Percentiles rank a stretch among this genome's conserved stretches.
These are phyloP conservation scores for Tuber microsphaerosporum DNA, from an alignment of 495 filamentous ascomycete species.

Conservation along the genomic window DNA sequence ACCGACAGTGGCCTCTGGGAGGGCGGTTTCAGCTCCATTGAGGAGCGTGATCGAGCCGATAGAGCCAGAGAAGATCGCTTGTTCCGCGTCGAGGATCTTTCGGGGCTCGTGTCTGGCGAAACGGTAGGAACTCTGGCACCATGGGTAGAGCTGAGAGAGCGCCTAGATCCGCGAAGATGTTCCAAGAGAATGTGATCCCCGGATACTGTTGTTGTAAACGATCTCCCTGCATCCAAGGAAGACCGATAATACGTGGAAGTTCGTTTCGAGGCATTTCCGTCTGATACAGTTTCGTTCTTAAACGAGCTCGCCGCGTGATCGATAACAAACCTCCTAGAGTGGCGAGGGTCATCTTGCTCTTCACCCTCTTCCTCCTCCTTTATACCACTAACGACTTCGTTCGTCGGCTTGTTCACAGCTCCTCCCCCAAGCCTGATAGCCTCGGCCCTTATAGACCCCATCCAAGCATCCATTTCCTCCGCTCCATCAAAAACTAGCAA, in stretches of 20 bases:
- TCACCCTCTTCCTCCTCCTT: constrained; percentile 32
- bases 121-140: constrained; percentile 28
- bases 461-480: constrained; percentile 82
- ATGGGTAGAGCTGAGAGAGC: constrained; percentile 34
- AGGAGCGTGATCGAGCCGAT: constrained; percentile 37
- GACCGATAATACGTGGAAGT: constrained; percentile 34
- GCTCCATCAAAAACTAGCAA: constrained; percentile 74
- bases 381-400: constrained; percentile 1
- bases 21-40: constrained; percentile 34
- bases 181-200: constrained; percentile 36
- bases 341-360: constrained; percentile 25
- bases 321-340: constrained; percentile 30
- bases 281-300: constrained; percentile 31
- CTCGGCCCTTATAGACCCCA: constrained; percentile 48
- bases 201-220: constrained; percentile 35
- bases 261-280: constrained; percentile 37
- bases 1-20: constrained; percentile 29
- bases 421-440: constrained; percentile 46
- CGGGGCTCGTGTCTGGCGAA: constrained; percentile 41
- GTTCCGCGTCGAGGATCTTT: constrained; percentile 31
- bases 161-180: constrained; percentile 32
- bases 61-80: constrained; percentile 30
- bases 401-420: constrained; percentile 22
- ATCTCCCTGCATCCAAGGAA: constrained; percentile 38
- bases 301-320: constrained; percentile 22